These are phyloP conservation scores for Calonectria fujianensis DNA, from an alignment of 2,329 filamentous ascomycete genomes.

Conservation along the genomic window DNA sequence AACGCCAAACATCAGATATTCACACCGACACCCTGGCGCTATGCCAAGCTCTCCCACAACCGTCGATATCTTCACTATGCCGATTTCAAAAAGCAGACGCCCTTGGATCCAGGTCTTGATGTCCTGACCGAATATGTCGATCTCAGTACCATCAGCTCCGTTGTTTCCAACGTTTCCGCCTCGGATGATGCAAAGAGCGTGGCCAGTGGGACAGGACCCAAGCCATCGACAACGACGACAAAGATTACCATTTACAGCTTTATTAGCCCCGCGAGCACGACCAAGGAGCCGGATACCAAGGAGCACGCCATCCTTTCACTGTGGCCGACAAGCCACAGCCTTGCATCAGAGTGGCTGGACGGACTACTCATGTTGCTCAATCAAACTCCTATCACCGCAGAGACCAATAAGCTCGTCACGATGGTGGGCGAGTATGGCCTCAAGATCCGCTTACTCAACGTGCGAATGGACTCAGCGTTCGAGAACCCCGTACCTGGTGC, in stretches of 20 bases:
- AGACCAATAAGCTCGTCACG: slow-evolving; percentile 92
- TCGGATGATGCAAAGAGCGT: slow-evolving; percentile 70
- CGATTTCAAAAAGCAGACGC: slow-evolving; percentile 82
- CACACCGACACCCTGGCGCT: slow-evolving; percentile 82
- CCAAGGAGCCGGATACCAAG: slow-evolving; percentile 60
- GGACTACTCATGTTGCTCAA: slow-evolving; percentile 95
- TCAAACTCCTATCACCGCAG: slow-evolving; percentile 96
- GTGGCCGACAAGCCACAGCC: slow-evolving; percentile 84
- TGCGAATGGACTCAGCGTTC: slow-evolving; percentile 87
- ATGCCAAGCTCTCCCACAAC: slow-evolving; percentile 92
- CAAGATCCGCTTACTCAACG: slow-evolving; percentile 93
- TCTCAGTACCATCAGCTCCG: slow-evolving; percentile 89
- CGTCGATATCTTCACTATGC: slow-evolving; percentile 92
- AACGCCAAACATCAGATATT: slow-evolving; percentile 62
- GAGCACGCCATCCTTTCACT: slow-evolving; percentile 89
- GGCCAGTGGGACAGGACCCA: slow-evolving; percentile 65
- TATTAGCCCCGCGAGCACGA: slow-evolving; percentile 63
- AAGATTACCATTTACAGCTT: slow-evolving; percentile 95
- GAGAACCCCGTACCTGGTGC: slow-evolving; percentile 80
- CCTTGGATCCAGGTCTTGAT: slow-evolving; percentile 82
- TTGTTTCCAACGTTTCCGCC: slow-evolving; percentile 92
- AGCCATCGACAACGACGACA: slow-evolving; percentile 79
- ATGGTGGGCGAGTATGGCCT: slow-evolving; percentile 93
- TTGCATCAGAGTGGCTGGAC: slow-evolving; percentile 97
- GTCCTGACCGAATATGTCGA: slow-evolving; percentile 88